Percentiles rank a stretch among this genome's conserved stretches.
Evolutionary conservation across 108 stramenopile genomes (phyloP).

Genomic region (Cyclostephanos invisitatus): DNA sequence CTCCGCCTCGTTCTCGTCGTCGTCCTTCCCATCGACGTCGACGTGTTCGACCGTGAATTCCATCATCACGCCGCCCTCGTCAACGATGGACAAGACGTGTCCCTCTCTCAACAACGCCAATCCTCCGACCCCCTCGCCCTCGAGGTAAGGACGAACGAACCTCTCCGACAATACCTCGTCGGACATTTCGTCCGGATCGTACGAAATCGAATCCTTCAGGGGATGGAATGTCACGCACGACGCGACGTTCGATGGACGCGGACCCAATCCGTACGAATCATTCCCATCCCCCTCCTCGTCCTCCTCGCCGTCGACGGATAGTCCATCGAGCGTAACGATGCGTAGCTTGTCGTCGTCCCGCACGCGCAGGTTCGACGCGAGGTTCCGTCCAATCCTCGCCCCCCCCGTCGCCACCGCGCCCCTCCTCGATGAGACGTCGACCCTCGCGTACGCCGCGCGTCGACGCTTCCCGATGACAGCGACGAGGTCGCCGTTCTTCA

Average conservation of each 20-base stretch:
- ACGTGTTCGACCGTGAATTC: slow-evolving; percentile 79
- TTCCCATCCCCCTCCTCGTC: slow-evolving; percentile 23
- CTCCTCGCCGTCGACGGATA: neutral
- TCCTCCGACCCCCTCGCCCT: slow-evolving; percentile 49
- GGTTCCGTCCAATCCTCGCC: slow-evolving; percentile 57
- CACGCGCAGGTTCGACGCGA: slow-evolving; percentile 74
- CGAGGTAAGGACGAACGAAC: slow-evolving; percentile 74
- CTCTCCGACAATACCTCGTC: slow-evolving; percentile 59
- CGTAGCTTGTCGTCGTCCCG: slow-evolving; percentile 79
- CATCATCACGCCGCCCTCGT: slow-evolving; percentile 61
- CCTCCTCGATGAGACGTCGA: slow-evolving; percentile 49
- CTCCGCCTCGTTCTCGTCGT: slow-evolving; percentile 31
- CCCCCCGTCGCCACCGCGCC: slow-evolving; percentile 33
- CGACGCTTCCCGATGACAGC: slow-evolving; percentile 78
- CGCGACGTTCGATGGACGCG: slow-evolving; percentile 42
- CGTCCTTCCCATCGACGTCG: slow-evolving; percentile 46
- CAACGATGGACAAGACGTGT: slow-evolving; percentile 58
- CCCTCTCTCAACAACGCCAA: slow-evolving; percentile 61
- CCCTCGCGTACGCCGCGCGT: slow-evolving; percentile 69
- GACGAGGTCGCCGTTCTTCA: slow-evolving; percentile 68
- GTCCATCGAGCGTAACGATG: slow-evolving; percentile 56
- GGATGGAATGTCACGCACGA: slow-evolving; percentile 76
- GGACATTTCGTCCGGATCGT: slow-evolving; percentile 73
- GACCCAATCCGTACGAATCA: slow-evolving; percentile 48
- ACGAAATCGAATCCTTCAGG: slow-evolving; percentile 65